phyloP scores from a whole-genome alignment of 1,284 basidiomycete species.

The Macrocystidia cucumis region DNA sequence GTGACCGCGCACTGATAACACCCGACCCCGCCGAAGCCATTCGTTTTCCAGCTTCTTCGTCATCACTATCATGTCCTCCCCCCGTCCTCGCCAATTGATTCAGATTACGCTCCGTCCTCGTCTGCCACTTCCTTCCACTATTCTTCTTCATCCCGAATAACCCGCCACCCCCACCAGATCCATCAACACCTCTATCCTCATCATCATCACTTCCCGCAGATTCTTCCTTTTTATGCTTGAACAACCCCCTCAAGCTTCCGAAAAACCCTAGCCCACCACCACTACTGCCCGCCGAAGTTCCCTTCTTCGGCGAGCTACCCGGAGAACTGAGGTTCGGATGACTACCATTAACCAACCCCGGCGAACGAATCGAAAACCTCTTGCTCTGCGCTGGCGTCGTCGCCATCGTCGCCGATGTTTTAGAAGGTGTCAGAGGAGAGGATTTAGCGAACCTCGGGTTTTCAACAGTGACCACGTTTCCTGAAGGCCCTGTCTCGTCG shows the following conservation, averaged over 20 bases:
- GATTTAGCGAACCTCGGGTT: slow-evolving; percentile 41
- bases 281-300: too few species aligned
- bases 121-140: slow-evolving; percentile 27
- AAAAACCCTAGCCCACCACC: slow-evolving; percentile 23
- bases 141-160: slow-evolving; percentile 7
- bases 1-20: slow-evolving; percentile 4
- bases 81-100: slow-evolving; percentile 15
- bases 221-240: slow-evolving; percentile 12
- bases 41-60: slow-evolving; percentile 14
- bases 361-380: neutral
- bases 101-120: slow-evolving; percentile 42
- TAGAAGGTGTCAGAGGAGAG: neutral
- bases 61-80: slow-evolving; percentile 26
- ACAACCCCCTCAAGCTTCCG: slow-evolving; percentile 31
- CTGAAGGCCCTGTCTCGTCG: slow-evolving; percentile 6
- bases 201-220: slow-evolving; percentile 4
- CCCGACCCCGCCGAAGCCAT: slow-evolving; percentile 1
- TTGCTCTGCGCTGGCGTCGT: neutral
- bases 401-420: slow-evolving; percentile 1
- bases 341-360: too few species aligned
- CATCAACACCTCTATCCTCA: slow-evolving; percentile 4
- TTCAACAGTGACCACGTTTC: slow-evolving; percentile 39
- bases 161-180: neutral
- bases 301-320: too few species aligned
- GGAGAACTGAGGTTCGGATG: too few species aligned